Evolutionary conservation across 257 asterid species (phyloP).

Genomic region (Solanum sejunctum): DNA sequence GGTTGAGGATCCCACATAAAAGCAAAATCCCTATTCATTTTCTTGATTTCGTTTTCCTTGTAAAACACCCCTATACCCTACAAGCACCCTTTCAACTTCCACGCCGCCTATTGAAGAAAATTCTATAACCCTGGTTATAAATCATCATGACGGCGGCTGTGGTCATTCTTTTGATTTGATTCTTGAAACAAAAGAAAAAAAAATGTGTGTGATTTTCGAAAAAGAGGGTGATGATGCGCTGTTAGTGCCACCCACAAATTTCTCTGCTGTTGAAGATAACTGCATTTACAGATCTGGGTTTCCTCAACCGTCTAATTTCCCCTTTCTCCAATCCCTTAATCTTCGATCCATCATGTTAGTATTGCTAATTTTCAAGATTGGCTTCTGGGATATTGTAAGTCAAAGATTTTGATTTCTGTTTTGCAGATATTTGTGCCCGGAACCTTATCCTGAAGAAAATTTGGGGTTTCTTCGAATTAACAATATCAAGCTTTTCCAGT

Average conservation of each 20-base stretch:
- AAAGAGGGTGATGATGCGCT: not conserved
- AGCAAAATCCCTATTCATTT: not conserved
- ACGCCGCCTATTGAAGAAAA: not conserved
- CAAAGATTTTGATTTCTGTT: not conserved
- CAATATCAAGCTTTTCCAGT: conserved; percentile 26
- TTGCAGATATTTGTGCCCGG: conserved; percentile 34
- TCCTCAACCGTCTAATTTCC: conserved; percentile 24
- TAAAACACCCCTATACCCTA: not conserved
- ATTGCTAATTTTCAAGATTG: not conserved
- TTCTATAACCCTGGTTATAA: not conserved
- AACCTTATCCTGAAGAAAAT: conserved; percentile 32
- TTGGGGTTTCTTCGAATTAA: conserved; percentile 22
- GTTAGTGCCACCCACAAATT: conserved; percentile 19
- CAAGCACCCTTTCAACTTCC: not conserved
- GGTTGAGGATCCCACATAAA: not conserved
- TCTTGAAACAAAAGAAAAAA: not conserved
- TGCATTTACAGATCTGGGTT: conserved; percentile 37
- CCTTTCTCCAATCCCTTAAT: conserved; percentile 24
- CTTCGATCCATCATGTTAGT: conserved; percentile 29
- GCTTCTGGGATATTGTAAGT: not conserved
- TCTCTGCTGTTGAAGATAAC: conserved; percentile 25
- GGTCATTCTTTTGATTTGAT: not conserved
- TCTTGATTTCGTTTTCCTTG: not conserved
- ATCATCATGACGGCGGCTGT: not conserved
- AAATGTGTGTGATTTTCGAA: conserved; percentile 25